These are phyloP conservation scores for Trichoderma sp. DNA, from an alignment of 2,329 filamentous ascomycete species.

Conservation along the genomic window DNA sequence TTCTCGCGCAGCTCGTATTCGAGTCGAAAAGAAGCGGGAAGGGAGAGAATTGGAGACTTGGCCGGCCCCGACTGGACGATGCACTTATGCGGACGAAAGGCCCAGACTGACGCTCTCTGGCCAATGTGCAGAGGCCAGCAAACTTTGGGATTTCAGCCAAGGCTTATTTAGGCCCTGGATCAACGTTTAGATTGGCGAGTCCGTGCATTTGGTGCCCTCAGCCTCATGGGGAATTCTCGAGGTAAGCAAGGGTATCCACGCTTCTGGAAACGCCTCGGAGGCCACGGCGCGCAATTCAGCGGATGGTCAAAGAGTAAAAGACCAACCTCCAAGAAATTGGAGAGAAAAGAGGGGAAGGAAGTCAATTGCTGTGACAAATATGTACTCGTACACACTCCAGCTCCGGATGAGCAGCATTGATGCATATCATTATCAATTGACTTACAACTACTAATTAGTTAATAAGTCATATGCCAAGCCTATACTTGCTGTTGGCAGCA, in stretches of 20 bases:
- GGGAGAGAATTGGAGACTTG: not conserved
- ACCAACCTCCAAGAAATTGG: not conserved
- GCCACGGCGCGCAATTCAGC: not conserved
- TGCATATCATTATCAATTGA: not conserved
- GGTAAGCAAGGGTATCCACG: slow-evolving; percentile 13
- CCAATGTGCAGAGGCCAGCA: not conserved
- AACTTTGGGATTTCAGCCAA: not conserved
- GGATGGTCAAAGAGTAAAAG: not conserved
- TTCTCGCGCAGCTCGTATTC: slow-evolving; percentile 11
- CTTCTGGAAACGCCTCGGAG: slow-evolving; percentile 7
- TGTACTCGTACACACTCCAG: not conserved
- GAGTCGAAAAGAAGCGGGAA: not conserved
- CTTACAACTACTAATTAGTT: not conserved
- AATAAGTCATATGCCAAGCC: not conserved
- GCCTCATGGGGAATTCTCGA: slow-evolving; percentile 1
- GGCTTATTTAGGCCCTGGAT: slow-evolving; percentile 6
- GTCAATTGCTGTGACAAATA: not conserved
- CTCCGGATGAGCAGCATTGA: not conserved
- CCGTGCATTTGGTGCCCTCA: not conserved
- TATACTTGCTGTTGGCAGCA: not conserved
- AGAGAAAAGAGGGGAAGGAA: not conserved
- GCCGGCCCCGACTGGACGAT: not conserved
- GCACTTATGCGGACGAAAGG: not conserved
- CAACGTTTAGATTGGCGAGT: slow-evolving; percentile 16
- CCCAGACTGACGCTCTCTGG: not conserved